Evolutionary conservation across 371 early-diverging fungal genomes (phyloP).

Genomic region (Funneliformis caledonium): DNA sequence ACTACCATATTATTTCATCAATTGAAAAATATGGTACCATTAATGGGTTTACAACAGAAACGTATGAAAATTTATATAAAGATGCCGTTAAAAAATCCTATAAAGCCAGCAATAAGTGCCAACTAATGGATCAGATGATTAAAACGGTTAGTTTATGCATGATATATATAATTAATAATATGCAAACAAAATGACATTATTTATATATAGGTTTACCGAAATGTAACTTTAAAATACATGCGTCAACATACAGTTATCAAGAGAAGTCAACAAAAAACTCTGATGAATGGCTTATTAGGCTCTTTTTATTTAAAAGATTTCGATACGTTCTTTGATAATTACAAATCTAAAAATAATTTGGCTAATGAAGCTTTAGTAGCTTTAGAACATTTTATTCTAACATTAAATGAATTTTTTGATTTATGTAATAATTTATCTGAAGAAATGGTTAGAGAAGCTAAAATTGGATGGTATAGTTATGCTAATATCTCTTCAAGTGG

Average conservation of each 20-base stretch:
- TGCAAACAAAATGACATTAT: too few species aligned
- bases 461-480: neutral
- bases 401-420: slow-evolving; percentile 6
- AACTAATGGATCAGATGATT: neutral
- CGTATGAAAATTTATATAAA: slow-evolving; percentile 1
- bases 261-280: neutral
- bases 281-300: neutral
- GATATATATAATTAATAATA: neutral
- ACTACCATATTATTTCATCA: slow-evolving; percentile 1
- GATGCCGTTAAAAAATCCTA: slow-evolving; percentile 1
- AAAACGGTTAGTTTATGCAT: slow-evolving; percentile 11
- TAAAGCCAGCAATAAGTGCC: neutral
- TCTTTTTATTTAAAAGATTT: neutral
- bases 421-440: neutral
- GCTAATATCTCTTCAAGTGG: neutral
- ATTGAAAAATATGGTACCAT: slow-evolving; percentile 12
- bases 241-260: neutral
- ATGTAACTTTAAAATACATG: neutral
- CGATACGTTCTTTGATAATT: neutral
- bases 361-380: slow-evolving; percentile 5
- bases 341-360: neutral
- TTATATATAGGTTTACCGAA: too few species aligned
- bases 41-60: neutral
- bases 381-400: neutral
- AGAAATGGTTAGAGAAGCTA: neutral